Base-by-base conservation (phyloP, 2,329 filamentous ascomycete genomes). In the Penicillium freii region DNA sequence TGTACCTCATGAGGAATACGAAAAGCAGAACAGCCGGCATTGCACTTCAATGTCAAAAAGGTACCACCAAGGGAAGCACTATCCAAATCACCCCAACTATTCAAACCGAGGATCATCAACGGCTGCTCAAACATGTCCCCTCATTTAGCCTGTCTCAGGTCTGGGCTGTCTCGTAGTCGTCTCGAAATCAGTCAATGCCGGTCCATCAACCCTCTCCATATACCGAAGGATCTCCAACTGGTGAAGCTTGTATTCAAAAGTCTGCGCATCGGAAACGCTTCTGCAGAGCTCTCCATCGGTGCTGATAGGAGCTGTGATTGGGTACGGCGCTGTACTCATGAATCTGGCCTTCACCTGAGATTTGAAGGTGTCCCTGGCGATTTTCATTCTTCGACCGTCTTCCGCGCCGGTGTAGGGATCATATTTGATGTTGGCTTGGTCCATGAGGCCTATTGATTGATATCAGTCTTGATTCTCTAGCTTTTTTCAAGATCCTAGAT, bases 231-330 rank as follows among this genome's bases (percentile, higher is more conserved):
- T 9, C 29, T 57, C 54, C 43, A 57, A 36, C 23, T 57, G 49
- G 29, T 57, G 54, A 53, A 57, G 54, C 19, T 44, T 52, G 29
- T 47, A 46, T n/a, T 57, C 54, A n/a, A 57, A 46, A 3, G 49
- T 53, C 43, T 53, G 54, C 17, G 54, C 49, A 36, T 57, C 54
- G 1, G 54, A 34, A 5, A 57, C 54, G 2, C 27, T 53, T 19
- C 43, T 39, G 17, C 36, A 42, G 5, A 57, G 49, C 15, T 57
- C 54, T 4, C 25, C 29, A 15, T 53, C 42, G 13, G 36, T 25
- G 13, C 31, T 29, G 19, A 57, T 42, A n/a, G 54, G 34, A 10
- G 49, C 49, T 4, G 54, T 57, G 21, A 57, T 17, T 4, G 49
- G 36, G 9, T 53, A 53, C 1, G 54, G 54, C 5, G 40, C 54